Conservation (phyloP, 176 grass and related monocot species). For the Thalia dealbata region DNA sequence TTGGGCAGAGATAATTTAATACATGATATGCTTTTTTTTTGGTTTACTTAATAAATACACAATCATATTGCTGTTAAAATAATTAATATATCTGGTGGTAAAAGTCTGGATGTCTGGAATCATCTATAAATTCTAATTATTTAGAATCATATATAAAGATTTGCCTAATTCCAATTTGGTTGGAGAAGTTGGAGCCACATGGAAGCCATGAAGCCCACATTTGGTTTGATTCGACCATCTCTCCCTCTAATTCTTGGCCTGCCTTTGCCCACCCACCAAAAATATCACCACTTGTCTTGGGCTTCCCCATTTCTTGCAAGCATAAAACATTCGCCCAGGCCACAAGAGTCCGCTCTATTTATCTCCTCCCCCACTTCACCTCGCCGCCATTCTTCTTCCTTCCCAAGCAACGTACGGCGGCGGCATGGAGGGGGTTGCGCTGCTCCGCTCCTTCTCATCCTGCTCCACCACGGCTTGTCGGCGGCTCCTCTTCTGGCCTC, state of each 20-base stretch:
- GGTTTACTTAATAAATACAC: no score
- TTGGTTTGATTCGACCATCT: neutral
- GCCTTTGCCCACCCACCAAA: neutral
- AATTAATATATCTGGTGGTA: no score
- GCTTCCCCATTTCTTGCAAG: neutral
- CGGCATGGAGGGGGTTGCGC: slow-evolving; percentile 73
- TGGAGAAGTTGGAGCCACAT: neutral
- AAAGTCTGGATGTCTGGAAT: no score
- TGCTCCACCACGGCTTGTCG: slow-evolving; percentile 38
- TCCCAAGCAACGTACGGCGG: neutral
- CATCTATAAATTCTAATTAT: no score
- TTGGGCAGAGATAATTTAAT: no score
- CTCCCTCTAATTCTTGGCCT: neutral
- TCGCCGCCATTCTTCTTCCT: neutral
- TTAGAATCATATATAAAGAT: no score
- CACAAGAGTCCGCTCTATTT: neutral
- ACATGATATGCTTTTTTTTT: no score
- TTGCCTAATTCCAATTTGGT: neutral
- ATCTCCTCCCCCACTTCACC: neutral
- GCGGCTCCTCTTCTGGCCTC: slow-evolving; percentile 43
- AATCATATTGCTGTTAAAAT: no score
- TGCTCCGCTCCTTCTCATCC: slow-evolving; percentile 64
- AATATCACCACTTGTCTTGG: neutral
- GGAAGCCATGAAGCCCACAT: neutral
- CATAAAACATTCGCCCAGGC: no score